Base-by-base conservation (phyloP, 345 rosid species). In the Odontarrhena argentea region DNA sequence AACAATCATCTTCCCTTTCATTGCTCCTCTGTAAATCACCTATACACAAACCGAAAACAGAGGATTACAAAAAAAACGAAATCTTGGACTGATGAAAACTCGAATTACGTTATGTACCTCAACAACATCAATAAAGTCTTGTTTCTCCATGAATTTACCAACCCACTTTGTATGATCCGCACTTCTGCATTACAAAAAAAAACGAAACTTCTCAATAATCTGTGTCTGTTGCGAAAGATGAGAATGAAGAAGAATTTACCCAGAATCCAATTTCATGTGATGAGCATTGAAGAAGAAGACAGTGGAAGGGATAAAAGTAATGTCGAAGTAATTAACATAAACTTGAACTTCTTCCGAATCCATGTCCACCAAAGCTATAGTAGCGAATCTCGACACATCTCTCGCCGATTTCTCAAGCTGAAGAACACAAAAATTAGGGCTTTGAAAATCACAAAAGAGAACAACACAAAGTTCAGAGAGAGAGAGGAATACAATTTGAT, bases 241-340 rank as follows among this genome's bases (percentile, higher is more conserved):
- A 7, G 5, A 24, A 54, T 10, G 38, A 14, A 51, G 0, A 25
- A 34, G 22, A 70, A 2, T 4, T 3, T 73, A 91, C 99, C 96
- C 95, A 59, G 87, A 88, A 79, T 94, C 99, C 87, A 94, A 79
- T 79, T 94, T 94, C 92, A 94, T 91, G 25, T 94, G 96, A 66
- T 88, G 91, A 1, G 95, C 92, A 56, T 94, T 94, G 85, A 94
- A 88, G 86, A 94, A 94, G 85, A 91, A 94, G 26, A 91, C 44
- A 0, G 95, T 84, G 2, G 96, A 88, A 2, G 99, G 99, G 14
- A 80, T 48, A 45, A 87, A 73, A 3, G 85, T 75, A 55, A 94
- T 82, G 65, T 90, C 97, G 63, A 94, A 94, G 57, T 91, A 94
- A 65, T 87, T 88, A 9, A 88, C 82, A 26, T 91, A 94, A 50